A percentile compares a stretch with the other conserved stretches of the same genome.
phyloP scores from a whole-genome alignment of 2,329 filamentous ascomycete species.

The Xylaria sp. region DNA sequence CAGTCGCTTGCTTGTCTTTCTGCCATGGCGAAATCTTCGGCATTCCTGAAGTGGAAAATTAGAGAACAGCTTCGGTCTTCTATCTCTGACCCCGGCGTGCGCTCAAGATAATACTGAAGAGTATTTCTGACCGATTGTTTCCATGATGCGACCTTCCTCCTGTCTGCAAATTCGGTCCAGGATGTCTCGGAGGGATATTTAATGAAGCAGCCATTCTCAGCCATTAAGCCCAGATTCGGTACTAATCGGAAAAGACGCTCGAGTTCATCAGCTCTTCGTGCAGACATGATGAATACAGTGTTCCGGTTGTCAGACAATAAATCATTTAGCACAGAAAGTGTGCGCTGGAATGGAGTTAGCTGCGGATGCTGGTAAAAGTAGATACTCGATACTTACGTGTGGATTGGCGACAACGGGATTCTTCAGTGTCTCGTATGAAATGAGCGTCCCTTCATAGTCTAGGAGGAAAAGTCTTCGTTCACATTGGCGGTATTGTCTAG shows the following conservation, averaged over 20 bases:
- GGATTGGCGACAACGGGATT: conserved; percentile 88
- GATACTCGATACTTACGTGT: conserved; percentile 56
- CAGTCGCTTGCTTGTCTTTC: conserved; percentile 86
- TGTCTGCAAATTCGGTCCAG: conserved; percentile 84
- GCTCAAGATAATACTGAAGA: conserved; percentile 88
- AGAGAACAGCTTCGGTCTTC: conserved; percentile 93
- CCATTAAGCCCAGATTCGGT: conserved; percentile 86
- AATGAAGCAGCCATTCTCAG: conserved; percentile 93
- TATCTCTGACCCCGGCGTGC: conserved; percentile 86
- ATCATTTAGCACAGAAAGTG: conserved; percentile 84
- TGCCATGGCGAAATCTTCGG: conserved; percentile 79
- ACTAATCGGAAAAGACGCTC: conserved; percentile 87
- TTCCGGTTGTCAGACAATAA: conserved; percentile 83
- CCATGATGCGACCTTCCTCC: conserved; percentile 77
- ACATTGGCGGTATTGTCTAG: conserved; percentile 72
- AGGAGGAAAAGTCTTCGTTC: conserved; percentile 83
- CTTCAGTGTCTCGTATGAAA: conserved; percentile 84
- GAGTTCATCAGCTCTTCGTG: conserved; percentile 85
- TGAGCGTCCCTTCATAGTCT: conserved; percentile 93
- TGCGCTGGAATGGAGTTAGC: conserved; percentile 63
- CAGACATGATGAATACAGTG: conserved; percentile 93
- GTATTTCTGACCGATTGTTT: conserved; percentile 85
- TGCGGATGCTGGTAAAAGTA: neutral
- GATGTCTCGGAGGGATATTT: conserved; percentile 73
- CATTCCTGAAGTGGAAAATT: conserved; percentile 88